Evolutionary conservation across 768 basidiomycete genomes (phyloP).

Genomic region (Galerina marginata): DNA sequence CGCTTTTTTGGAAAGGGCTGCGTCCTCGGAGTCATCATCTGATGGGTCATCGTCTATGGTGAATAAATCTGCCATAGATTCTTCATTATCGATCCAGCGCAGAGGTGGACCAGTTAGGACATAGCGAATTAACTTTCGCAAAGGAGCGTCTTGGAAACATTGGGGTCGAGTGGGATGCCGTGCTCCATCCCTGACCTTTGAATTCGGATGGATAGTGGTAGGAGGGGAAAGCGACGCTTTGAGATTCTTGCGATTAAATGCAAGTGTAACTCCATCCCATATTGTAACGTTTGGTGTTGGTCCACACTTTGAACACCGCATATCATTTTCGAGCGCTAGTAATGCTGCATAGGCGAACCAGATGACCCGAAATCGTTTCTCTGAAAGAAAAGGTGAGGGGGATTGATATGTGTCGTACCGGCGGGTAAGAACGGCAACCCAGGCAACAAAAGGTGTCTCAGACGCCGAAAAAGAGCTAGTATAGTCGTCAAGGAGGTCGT

Average conservation of each 20-base stretch:
- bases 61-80: neutral
- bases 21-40: neutral
- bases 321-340: slow-evolving; percentile 22
- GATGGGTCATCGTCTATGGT: neutral
- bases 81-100: neutral
- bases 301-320: slow-evolving; percentile 33
- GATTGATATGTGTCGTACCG: slow-evolving; percentile 20
- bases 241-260: slow-evolving; percentile 34
- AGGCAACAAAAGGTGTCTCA: slow-evolving; percentile 40
- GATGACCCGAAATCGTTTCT: neutral
- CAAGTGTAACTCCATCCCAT: slow-evolving; percentile 39
- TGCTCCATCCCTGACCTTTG: slow-evolving; percentile 3
- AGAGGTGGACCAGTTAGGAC: neutral
- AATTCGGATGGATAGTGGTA: slow-evolving; percentile 19
- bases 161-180: neutral
- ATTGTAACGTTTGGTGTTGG: slow-evolving; percentile 32
- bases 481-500: slow-evolving; percentile 40
- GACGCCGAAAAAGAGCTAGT: slow-evolving; percentile 35
- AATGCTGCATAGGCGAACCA: slow-evolving; percentile 3
- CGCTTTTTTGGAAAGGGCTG: neutral
- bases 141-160: neutral
- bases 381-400: neutral
- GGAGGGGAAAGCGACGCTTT: slow-evolving; percentile 30
- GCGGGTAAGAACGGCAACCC: slow-evolving; percentile 25
- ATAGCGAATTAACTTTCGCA: neutral